These are phyloP conservation scores for Urtica urens DNA, from an alignment of 306 rosid species.

Conservation along the genomic window DNA sequence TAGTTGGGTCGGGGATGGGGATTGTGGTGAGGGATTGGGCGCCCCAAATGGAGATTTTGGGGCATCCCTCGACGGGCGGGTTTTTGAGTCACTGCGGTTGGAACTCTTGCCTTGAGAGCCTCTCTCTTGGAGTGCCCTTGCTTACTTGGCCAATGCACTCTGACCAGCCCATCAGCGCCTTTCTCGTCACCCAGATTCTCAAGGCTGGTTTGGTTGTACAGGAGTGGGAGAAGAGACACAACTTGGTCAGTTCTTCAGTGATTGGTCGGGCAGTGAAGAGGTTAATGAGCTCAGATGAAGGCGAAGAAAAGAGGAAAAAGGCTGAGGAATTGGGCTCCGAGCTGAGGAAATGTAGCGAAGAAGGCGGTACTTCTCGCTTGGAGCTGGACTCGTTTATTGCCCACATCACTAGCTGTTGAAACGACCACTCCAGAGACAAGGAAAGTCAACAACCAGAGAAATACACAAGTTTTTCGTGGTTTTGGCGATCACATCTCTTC, in stretches of 20 bases:
- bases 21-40: conserved; percentile 56
- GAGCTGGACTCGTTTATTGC: conserved; percentile 40
- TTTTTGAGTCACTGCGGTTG: conserved; percentile 57
- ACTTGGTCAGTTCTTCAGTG: conserved; percentile 19
- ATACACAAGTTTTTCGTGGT: no score
- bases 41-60: conserved; percentile 37
- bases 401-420: conserved; percentile 24
- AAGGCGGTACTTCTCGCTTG: conserved; percentile 25
- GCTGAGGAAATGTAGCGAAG: conserved; percentile 14
- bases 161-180: conserved; percentile 37
- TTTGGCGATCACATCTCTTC: no score
- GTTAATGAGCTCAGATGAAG: conserved; percentile 35
- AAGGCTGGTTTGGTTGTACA: conserved; percentile 29
- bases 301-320: conserved; percentile 28
- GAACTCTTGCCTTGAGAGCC: conserved; percentile 70
- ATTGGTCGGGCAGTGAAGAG: conserved; percentile 22
- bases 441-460: no score
- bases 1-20: conserved; percentile 23
- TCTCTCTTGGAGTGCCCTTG: conserved; percentile 52
- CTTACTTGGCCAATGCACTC: conserved; percentile 47
- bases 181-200: conserved; percentile 22
- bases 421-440: no score
- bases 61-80: conserved; percentile 31
- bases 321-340: conserved; percentile 17
- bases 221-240: conserved; percentile 25